phyloP scores from a whole-genome alignment of 306 rosid genomes.

The Gynostemma pentaphyllum region DNA sequence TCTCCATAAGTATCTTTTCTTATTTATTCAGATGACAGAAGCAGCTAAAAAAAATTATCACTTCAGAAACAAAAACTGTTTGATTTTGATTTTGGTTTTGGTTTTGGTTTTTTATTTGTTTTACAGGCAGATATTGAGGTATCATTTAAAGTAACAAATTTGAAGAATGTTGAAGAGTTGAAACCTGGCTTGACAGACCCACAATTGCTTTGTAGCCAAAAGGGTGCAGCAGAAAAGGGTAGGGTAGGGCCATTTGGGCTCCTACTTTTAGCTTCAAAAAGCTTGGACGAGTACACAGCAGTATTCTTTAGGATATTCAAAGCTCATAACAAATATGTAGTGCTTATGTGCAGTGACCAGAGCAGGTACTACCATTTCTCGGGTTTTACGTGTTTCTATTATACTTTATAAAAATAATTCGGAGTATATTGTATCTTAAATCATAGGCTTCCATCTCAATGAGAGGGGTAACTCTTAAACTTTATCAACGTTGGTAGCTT shows the following conservation, averaged over 20 bases:
- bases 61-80: background rate
- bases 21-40: too few relatives aligned
- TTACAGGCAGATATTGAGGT: conserved; percentile 66
- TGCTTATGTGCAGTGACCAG: conserved; percentile 63
- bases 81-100: background rate
- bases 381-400: too few relatives aligned
- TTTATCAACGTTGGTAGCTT: too few relatives aligned
- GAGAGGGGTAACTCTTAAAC: too few relatives aligned
- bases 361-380: conserved; percentile 37
- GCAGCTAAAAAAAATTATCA: background rate
- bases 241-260: conserved; percentile 68
- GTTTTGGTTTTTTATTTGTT: background rate
- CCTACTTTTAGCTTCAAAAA: conserved; percentile 42
- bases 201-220: conserved; percentile 37
- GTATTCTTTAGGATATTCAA: conserved; percentile 60
- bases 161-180: conserved; percentile 33
- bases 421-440: too few relatives aligned
- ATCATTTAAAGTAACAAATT: conserved; percentile 29
- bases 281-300: conserved; percentile 57
- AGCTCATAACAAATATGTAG: conserved; percentile 28
- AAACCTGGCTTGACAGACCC: conserved; percentile 38
- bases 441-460: too few relatives aligned
- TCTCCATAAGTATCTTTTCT: too few relatives aligned
- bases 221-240: conserved; percentile 38
- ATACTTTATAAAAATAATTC: too few relatives aligned